Conservation (phyloP, 2,329 filamentous ascomycete species). For the Beauveria varroae region DNA sequence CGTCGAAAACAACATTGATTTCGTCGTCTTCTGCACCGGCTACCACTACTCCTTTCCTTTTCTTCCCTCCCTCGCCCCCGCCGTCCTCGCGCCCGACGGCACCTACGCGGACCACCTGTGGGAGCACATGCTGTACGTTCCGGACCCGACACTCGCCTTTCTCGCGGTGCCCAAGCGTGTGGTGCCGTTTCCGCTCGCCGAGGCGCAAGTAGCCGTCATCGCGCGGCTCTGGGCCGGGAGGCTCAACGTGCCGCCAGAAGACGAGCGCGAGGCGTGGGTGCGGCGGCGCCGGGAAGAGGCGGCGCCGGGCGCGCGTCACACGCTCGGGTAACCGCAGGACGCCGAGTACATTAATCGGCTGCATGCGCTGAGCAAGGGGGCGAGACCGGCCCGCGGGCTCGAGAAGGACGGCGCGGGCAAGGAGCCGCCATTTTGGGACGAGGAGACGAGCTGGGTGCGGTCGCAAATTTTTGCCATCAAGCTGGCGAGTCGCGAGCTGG, state of each 20-base stretch:
- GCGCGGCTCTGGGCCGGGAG: conserved; percentile 59
- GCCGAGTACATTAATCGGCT: conserved; percentile 53
- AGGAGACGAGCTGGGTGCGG: conserved; percentile 32
- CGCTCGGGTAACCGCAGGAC: conserved; percentile 43
- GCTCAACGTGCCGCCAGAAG: conserved; percentile 43
- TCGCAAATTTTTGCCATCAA: conserved; percentile 34
- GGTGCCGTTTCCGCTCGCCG: conserved; percentile 64
- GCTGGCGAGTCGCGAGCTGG: conserved; percentile 28
- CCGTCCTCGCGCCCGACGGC: conserved; percentile 52
- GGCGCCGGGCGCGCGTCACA: conserved; percentile 31
- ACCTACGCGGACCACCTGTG: conserved; percentile 60
- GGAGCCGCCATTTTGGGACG: conserved; percentile 31
- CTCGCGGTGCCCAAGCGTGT: conserved; percentile 59
- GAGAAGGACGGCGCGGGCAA: conserved; percentile 31
- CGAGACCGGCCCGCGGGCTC: conserved; percentile 20
- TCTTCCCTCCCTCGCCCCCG: conserved; percentile 33
- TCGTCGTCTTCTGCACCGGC: conserved; percentile 75
- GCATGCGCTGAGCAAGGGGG: conserved; percentile 38
- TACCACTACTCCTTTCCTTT: conserved; percentile 82
- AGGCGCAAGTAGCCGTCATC: conserved; percentile 60
- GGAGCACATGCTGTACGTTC: conserved; percentile 60
- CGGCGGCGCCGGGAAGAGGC: conserved; percentile 36
- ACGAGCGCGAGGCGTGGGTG: conserved; percentile 58
- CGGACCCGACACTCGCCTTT: conserved; percentile 59
- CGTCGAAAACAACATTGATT: conserved; percentile 59